These are phyloP conservation scores for Pichia heedii DNA, from an alignment of 805 yeast species.

Conservation along the genomic window DNA sequence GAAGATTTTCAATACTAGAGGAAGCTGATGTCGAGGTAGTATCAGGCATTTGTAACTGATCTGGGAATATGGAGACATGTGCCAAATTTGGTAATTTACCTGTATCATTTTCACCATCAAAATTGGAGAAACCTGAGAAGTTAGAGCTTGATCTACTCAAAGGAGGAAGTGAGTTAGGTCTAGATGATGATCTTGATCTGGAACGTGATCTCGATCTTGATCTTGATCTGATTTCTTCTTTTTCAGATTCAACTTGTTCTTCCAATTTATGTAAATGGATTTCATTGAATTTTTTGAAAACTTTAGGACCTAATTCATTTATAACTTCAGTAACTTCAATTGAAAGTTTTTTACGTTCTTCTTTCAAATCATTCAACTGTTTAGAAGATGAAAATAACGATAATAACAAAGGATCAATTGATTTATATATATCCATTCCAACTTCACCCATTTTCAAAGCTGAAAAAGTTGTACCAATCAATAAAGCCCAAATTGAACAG, in stretches of 20 bases:
- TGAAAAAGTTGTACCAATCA: constrained; percentile 73
- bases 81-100: constrained; percentile 22
- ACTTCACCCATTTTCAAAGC: constrained; percentile 87
- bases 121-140: constrained; percentile 23
- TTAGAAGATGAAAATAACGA: constrained; percentile 45
- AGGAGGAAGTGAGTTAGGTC: constrained; percentile 3
- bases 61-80: constrained; percentile 28
- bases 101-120: constrained; percentile 10
- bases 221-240: constrained; percentile 17
- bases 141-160: constrained; percentile 16
- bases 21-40: constrained; percentile 7
- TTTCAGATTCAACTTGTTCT: constrained; percentile 16
- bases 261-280: constrained; percentile 11
- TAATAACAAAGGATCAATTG: constrained; percentile 66
- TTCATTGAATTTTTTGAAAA: constrained; percentile 66
- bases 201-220: constrained; percentile 14
- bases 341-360: constrained; percentile 52
- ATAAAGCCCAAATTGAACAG: constrained; percentile 46
- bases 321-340: constrained; percentile 71
- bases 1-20: neutral
- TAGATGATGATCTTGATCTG: constrained; percentile 8
- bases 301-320: constrained; percentile 72
- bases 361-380: constrained; percentile 46
- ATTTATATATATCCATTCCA: constrained; percentile 83
- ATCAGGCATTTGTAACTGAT: constrained; percentile 20